Base-by-base conservation (phyloP, 1,284 basidiomycete species). In the Blastosporella zonata region DNA sequence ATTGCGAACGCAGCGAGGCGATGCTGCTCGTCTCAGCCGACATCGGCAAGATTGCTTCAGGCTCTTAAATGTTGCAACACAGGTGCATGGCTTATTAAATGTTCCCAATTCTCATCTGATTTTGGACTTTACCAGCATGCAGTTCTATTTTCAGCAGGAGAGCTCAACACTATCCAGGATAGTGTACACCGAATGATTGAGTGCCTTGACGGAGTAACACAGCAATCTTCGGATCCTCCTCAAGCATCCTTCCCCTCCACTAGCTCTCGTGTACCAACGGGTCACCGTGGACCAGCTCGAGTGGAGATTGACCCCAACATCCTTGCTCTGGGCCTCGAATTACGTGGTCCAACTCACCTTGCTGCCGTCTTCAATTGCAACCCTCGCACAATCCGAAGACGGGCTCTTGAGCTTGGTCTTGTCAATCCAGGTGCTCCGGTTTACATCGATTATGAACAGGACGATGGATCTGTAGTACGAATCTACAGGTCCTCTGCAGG, bases 321-420 rank as follows among this genome's bases (percentile, higher is more conserved):
- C n/a, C 43, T 44, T 3, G 8, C 31, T 17, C 6, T 31, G 3
- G 6, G 29, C 8, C 51, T 66, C 1, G 43, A 57, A 12, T 44
- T 62, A 1, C 60, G 61, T n/a, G 62, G 67, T 8, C 60, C 62
- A 0, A 61, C 55, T 8, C 46, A 48, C 9, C 35, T 70, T 20
- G 62, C 52, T 0, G 25, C 42, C 0, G 43, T 61, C 7, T 57
- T 67, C 36, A 46, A 47, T 3, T 61, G 58, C 33, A 17, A 28
- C 25, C 34, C 63, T 1, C 55, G 64, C 3, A 66, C 67, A 10
- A 53, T 72, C 20, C 55, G 63, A 0, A 58, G 62, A 1, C 55
- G 65, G 5, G 64, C 63, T 5, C 49, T 71, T 5, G 65, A 70
- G 20, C 53, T 55, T 36, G 62, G 61, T 1, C 47, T 72, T 6